phyloP scores from a whole-genome alignment of 164 flowering plant species.

The Liquidambar formosana region DNA sequence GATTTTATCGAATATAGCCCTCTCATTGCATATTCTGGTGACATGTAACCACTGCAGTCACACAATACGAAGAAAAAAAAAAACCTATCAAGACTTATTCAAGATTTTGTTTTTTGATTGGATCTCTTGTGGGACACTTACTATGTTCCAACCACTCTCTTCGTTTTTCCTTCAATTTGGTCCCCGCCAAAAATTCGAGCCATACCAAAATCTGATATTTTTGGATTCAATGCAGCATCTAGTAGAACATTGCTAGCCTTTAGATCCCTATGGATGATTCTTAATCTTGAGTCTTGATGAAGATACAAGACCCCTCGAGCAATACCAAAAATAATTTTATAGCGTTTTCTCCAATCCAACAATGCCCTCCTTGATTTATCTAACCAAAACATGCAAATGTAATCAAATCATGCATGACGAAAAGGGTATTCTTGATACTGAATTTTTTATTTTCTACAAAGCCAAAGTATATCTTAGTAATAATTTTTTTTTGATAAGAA shows the following conservation, averaged over 20 bases:
- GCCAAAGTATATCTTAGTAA: too few relatives aligned
- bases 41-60: slow-evolving; percentile 36
- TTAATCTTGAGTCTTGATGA: slow-evolving; percentile 45
- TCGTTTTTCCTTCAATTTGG: slow-evolving; percentile 25
- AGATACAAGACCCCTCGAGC: slow-evolving; percentile 48
- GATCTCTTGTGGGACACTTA: slow-evolving; percentile 4
- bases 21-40: slow-evolving; percentile 33
- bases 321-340: slow-evolving; percentile 36
- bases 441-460: too few relatives aligned
- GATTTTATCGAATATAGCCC: slow-evolving; percentile 35
- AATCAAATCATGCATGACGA: neutral
- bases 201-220: slow-evolving; percentile 46
- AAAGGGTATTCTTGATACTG: neutral
- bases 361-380: slow-evolving; percentile 15
- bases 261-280: slow-evolving; percentile 36
- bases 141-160: slow-evolving; percentile 36
- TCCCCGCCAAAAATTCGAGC: slow-evolving; percentile 34
- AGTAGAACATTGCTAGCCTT: slow-evolving; percentile 42
- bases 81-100: too few relatives aligned
- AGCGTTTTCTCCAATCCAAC: slow-evolving; percentile 36
- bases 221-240: slow-evolving; percentile 35
- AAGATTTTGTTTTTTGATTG: too few relatives aligned
- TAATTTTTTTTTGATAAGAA: too few relatives aligned
- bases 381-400: neutral
- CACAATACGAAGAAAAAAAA: too few relatives aligned